Base-by-base conservation (phyloP, 805 yeast genomes). In the Cyberlindnera bimundalis region DNA sequence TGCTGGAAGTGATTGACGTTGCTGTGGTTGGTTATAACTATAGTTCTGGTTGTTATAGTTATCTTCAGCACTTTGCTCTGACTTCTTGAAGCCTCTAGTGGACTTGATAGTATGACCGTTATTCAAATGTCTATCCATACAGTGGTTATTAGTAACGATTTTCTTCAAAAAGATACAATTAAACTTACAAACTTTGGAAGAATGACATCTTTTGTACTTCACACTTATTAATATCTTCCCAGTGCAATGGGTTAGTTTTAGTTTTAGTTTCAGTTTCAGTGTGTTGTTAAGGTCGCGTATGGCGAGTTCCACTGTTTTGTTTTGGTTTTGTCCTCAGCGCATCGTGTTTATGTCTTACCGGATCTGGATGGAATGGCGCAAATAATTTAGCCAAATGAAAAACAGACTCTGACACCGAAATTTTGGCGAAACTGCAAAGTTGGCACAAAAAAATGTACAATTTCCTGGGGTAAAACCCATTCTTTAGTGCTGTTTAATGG, bases 31-130 rank as follows among this genome's bases (percentile, higher is more conserved):
- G 37, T 38, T 25, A 38, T 39, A 43, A 15, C 23, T 15, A n/a
- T 46, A 34, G 40, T 33, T 29, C 23, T 19, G 17, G 33, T 29
- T 23, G 21, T 29, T 29, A 21, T 27, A 25, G 31, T 19, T 21
- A 13, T 33, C 35, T 15, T 10, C 18, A 18, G 40, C 24, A 25
- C 28, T 26, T n/a, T 9, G 12, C 28, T 39, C 43, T 16, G 50
- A 60, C 62, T 69, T 66, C 47, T 64, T 68, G 55, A 70, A 71
- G 2, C 73, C 76, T 45, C 73, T 61, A 2, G 74, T 66, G 13
- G 75, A 66, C 35, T 68, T 63, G 41, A 71, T 68, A 2, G 74
- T 70, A 45, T 70, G 74, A 5, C 73, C 73, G 35, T 70, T 70
- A 50, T 67, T 68, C 42, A 68, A 46, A 43, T 68, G 72, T 41